Conservation (phyloP, 2,329 filamentous ascomycete genomes). For the Nemania bipapillata region DNA sequence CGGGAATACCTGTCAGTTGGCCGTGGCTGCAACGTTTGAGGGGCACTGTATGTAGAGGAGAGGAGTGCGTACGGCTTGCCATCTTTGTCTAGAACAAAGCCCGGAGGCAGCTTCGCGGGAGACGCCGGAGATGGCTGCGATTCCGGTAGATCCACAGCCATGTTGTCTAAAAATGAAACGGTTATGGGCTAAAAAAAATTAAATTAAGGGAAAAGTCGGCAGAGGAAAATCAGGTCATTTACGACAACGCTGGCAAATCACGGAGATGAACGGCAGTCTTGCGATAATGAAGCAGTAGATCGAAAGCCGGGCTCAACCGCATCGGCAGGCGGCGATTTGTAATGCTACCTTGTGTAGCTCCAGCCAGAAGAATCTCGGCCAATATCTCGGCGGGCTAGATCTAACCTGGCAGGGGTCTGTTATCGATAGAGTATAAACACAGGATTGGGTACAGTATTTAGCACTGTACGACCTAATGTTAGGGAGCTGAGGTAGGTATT, state of each 20-base stretch:
- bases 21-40: not conserved
- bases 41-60: not conserved
- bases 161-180: constrained; percentile 37
- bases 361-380: constrained; percentile 20
- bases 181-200: not conserved
- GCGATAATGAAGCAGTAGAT: constrained; percentile 6
- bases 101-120: constrained; percentile 71
- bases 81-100: constrained; percentile 79
- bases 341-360: constrained; percentile 33
- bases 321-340: constrained; percentile 43
- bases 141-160: constrained; percentile 55
- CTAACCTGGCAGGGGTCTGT: constrained; percentile 13
- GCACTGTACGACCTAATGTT: not conserved
- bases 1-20: constrained; percentile 18
- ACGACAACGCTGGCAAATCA: constrained; percentile 24
- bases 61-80: constrained; percentile 77
- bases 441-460: not conserved
- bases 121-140: constrained; percentile 42
- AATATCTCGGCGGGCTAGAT: constrained; percentile 1
- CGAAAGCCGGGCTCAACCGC: constrained; percentile 25
- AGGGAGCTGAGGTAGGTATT: too few relatives aligned
- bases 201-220: not conserved
- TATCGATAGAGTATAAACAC: constrained; percentile 50
- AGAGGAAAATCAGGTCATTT: constrained; percentile 30
- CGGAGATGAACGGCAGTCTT: constrained; percentile 8